A percentile compares a stretch with the other conserved stretches of the same genome.
Conservation (phyloP, 306 rosid genomes). For the cucumber (Cucumis sativus) region Cucumber_9930_V3 NC_026656.2:20807501-20808000, state of each 20-base stretch:
- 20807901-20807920: not conserved
- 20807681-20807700: conserved; percentile 79
- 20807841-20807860: not conserved
- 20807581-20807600: conserved; percentile 48
- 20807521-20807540: conserved; percentile 70
- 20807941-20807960: not conserved
- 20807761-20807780: not conserved
- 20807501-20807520: conserved; percentile 97
- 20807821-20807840: not conserved
- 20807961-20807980: not conserved
- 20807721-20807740: conserved; percentile 20
- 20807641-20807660: conserved; percentile 1
- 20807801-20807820: not conserved
- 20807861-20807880: not conserved
- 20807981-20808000: not conserved
- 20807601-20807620: not conserved
- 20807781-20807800: not conserved
- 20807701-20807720: conserved; percentile 75
- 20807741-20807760: not conserved
- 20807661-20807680: conserved; percentile 57
- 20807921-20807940: not conserved
- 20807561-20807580: conserved; percentile 54
- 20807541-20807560: conserved; percentile 69
- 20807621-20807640: not conserved
- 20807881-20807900: not conserved